Evolutionary conservation across 805 yeast genomes (phyloP), one percentile per base, ranked within the genome.

Genomic region (Starmerella cellae): DNA sequence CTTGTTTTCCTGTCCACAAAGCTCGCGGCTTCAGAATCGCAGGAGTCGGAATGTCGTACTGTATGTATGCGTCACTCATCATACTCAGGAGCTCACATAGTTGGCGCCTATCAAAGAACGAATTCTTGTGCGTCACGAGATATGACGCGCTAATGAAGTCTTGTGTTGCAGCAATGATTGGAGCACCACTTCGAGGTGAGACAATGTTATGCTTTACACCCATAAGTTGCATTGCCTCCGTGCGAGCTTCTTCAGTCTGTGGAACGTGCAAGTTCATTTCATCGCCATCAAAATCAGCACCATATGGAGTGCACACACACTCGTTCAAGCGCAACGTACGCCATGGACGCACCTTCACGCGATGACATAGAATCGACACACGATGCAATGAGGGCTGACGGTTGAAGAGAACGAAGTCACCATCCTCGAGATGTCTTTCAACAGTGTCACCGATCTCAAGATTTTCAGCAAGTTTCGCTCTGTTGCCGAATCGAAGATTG

Each of bases 251-350:
- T 64, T 91, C 97, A 1, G 97, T 91, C 62, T 91, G 99, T 1
- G 98, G 98, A 36, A 91, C 98, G 60, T 91, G 98, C 58, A 91
- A 69, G 62, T 91, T 91, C 98, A 91, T 91, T 63, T 91, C 98
- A 65, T 91, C 98, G 64, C 98, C 98, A 63, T 91, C 98, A 60
- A 91, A 91, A 73, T 91, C 99, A 31, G 99, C 99, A 61, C 93
- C 93, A 65, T 91, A 91, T 2, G 98, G 98, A 0, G 98, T 91
- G 67, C 98, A 91, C 9, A 91, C 99, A 79, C 98, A 91, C 63
- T 91, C 97, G 60, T 91, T 91, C 53, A 91, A 70, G 53, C 99
- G 71, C 66, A 91, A 83, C 2, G 99, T 91, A 66, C 98, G 73
- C 97, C 97, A 91, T 0, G 98, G 98, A 57, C 94, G 74, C 54